Base-by-base conservation (phyloP, 1,284 basidiomycete species). In the Kalmanozyma brasiliensis region DNA sequence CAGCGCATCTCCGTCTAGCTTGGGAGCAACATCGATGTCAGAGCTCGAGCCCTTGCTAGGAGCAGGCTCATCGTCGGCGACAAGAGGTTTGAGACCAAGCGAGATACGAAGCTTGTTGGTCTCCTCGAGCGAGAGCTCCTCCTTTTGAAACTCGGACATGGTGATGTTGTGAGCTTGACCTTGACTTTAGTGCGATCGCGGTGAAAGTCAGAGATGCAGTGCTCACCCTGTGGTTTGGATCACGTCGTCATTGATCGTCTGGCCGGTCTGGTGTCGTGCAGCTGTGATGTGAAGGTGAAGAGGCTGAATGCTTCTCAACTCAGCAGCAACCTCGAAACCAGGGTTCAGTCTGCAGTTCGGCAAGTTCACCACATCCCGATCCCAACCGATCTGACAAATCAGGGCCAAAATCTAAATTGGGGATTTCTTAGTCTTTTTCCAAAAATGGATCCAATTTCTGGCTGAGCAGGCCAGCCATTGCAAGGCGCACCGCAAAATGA, bases 91-190 rank as follows among this genome's bases (percentile, higher is more conserved):
- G 67, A 99, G 89, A 75, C 96, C 96, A 40, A 98, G 87, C 8
- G 89, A 91, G 67, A 96, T 88, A 85, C 96, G 93, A 82, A 97
- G 92, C 84, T 91, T 93, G 87, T 98, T 98, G 52, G 94, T 97
- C 87, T 98, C 96, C 82, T 97, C 94, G 81, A 98, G 88, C 74
- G 91, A 90, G 82, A 96, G 90, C 81, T 91, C 90, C 83, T 93
- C 90, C 57, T 83, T 83, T 23, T 72, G 70, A 60, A 80, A 80
- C 62, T 73, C 77, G 58, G 73, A 73, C 78, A 80, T 80, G 61
- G 45, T 79, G 60, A 49, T 41, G 60, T 52, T 52, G 65, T 68
- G 59, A 68, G 65, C 55, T 45, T 40, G 51, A 56, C 29, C 40
- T 23, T 49, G 47, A 48, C 44, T 42, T 17, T 47, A 22, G 22